Evolutionary conservation across 2,329 filamentous ascomycete genomes (phyloP).

Genomic region (Paecilomyces variotii): DNA sequence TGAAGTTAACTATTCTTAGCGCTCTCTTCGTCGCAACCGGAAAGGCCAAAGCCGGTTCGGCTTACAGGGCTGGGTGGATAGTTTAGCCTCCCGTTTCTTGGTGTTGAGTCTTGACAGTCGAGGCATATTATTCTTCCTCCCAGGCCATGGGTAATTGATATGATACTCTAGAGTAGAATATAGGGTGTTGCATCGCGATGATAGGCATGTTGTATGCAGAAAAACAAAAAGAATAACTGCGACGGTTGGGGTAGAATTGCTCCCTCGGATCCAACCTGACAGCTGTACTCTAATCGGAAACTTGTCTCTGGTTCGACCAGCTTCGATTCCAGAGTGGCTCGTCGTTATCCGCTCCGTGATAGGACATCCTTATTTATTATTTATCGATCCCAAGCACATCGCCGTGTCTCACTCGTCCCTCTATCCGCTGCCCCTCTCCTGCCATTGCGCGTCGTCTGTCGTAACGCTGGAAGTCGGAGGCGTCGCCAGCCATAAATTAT

Average conservation of each 20-base stretch:
- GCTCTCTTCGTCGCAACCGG: not conserved
- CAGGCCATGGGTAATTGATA: not conserved
- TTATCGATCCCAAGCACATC: not conserved
- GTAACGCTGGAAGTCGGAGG: constrained; percentile 11
- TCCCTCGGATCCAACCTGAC: not conserved
- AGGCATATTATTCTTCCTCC: not conserved
- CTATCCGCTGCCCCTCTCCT: not conserved
- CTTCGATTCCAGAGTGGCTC: not conserved
- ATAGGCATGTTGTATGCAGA: not conserved
- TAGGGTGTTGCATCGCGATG: no score
- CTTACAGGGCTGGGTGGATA: not conserved
- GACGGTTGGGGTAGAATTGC: not conserved
- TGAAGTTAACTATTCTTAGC: not conserved
- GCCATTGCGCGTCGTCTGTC: constrained; percentile 21
- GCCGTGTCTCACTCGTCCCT: constrained; percentile 7
- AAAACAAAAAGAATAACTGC: not conserved
- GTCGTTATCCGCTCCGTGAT: not conserved
- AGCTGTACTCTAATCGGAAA: not conserved
- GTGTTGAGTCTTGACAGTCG: no score
- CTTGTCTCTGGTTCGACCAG: not conserved
- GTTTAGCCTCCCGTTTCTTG: not conserved
- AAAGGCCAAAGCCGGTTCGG: not conserved
- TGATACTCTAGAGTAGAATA: no score
- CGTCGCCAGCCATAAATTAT: constrained; percentile 1
- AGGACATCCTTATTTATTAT: not conserved